These are phyloP conservation scores for Cucurbitaria berberidis DNA, from an alignment of 2,329 filamentous ascomycete genomes.

Conservation along the genomic window DNA sequence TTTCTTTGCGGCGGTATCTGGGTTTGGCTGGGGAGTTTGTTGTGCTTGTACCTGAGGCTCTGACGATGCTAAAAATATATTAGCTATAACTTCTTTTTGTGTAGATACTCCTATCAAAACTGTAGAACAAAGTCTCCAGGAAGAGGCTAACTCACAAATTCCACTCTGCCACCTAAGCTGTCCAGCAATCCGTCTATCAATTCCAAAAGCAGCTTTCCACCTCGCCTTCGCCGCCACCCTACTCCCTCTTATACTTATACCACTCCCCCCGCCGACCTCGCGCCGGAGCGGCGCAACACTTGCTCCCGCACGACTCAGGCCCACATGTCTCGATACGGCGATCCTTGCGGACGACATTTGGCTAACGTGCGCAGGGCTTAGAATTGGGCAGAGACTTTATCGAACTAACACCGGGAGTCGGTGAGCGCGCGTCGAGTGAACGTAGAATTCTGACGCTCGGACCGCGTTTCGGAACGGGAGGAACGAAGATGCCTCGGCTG, in stretches of 20 bases:
- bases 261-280: slow-evolving; percentile 32
- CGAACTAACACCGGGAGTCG: slow-evolving; percentile 5
- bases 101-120: neutral
- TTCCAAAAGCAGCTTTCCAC: slow-evolving; percentile 7
- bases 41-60: slow-evolving; percentile 17
- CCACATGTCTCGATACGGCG: slow-evolving; percentile 36
- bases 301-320: slow-evolving; percentile 12
- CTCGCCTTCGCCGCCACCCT: neutral
- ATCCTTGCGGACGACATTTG: slow-evolving; percentile 33
- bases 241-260: slow-evolving; percentile 22
- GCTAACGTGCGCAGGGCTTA: slow-evolving; percentile 14
- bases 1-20: neutral
- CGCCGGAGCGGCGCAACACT: slow-evolving; percentile 21
- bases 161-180: slow-evolving; percentile 21
- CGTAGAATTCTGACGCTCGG: slow-evolving; percentile 9
- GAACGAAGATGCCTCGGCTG: slow-evolving; percentile 19
- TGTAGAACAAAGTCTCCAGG: neutral
- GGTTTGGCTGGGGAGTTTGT: slow-evolving; percentile 16
- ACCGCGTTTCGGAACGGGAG: slow-evolving; percentile 4
- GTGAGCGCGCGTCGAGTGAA: slow-evolving; percentile 10
- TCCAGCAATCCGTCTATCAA: neutral
- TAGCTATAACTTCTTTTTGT: slow-evolving; percentile 2
- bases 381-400: slow-evolving; percentile 7
- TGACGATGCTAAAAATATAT: slow-evolving; percentile 8
- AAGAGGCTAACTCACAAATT: slow-evolving; percentile 21